These are phyloP conservation scores for Auriculariales sp. DNA, from an alignment of 768 basidiomycete genomes.

Conservation along the genomic window DNA sequence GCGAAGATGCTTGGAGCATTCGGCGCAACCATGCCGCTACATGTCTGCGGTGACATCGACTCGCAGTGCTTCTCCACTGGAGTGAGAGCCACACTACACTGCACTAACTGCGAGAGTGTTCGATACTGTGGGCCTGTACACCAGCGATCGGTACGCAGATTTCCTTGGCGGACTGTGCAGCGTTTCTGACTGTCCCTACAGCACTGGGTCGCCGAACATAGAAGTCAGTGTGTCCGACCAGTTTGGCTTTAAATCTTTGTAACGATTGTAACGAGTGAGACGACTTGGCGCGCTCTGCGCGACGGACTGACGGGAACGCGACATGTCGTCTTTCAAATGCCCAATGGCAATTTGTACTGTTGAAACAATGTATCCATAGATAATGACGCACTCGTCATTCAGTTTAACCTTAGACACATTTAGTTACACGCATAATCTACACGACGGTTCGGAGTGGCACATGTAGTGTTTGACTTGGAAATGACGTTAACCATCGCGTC, in stretches of 20 bases:
- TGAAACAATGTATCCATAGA: no score
- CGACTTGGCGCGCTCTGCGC: no score
- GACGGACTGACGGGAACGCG: no score
- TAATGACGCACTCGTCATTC: no score
- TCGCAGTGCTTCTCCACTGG: background rate
- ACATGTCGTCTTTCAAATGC: no score
- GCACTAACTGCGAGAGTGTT: background rate
- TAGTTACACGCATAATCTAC: no score
- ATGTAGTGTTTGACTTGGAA: no score
- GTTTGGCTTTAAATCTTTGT: background rate
- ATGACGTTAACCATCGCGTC: no score
- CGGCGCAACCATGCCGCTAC: background rate
- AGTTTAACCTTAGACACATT: no score
- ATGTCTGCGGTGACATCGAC: background rate
- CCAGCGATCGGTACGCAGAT: background rate
- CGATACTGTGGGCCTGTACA: background rate
- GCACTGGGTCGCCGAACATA: background rate
- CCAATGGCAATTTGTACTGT: no score
- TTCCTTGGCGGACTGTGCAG: background rate
- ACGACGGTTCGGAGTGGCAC: no score
- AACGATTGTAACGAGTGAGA: no score
- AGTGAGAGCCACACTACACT: background rate
- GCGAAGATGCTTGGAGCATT: background rate
- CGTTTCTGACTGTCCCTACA: background rate
- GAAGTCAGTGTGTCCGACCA: background rate